Evolutionary conservation across 202 grass and related monocot species (phyloP).

Genomic region (Carex arenaria): DNA sequence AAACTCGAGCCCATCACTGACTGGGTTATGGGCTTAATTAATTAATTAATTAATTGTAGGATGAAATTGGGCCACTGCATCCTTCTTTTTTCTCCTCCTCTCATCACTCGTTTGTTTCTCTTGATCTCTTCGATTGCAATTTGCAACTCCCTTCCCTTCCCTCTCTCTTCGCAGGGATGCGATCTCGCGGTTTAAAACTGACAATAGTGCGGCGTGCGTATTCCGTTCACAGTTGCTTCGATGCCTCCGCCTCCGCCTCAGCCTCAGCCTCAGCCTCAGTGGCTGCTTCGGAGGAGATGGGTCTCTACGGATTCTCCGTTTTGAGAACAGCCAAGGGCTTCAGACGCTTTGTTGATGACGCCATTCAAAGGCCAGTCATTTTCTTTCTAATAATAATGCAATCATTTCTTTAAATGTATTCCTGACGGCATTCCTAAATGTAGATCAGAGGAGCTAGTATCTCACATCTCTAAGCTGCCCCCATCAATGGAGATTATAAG

Average conservation of each 20-base stretch:
- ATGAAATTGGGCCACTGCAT: no score
- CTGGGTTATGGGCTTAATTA: no score
- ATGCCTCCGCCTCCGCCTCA: neutral
- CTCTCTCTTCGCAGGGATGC: neutral
- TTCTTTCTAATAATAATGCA: no score
- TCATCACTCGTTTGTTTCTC: no score
- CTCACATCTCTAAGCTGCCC: slow-evolving; percentile 44
- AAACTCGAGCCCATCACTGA: no score
- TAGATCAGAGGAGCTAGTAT: slow-evolving; percentile 52
- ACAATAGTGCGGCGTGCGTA: slow-evolving; percentile 8
- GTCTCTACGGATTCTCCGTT: slow-evolving; percentile 64
- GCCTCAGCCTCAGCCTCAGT: neutral
- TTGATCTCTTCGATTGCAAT: no score
- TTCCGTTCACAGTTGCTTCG: slow-evolving; percentile 25
- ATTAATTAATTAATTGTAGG: no score
- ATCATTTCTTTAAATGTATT: no score
- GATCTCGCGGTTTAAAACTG: slow-evolving; percentile 6
- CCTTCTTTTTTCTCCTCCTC: no score
- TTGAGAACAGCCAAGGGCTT: slow-evolving; percentile 81
- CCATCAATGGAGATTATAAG: slow-evolving; percentile 60
- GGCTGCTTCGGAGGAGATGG: slow-evolving; percentile 27
- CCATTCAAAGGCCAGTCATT: slow-evolving; percentile 44
- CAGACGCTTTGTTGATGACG: slow-evolving; percentile 80
- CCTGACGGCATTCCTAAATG: neutral
- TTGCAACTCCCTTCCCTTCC: no score